Evolutionary conservation across 2,329 filamentous ascomycete genomes (phyloP), one percentile per base, ranked within the genome.

Genomic region (Didymellaceae sp.): DNA sequence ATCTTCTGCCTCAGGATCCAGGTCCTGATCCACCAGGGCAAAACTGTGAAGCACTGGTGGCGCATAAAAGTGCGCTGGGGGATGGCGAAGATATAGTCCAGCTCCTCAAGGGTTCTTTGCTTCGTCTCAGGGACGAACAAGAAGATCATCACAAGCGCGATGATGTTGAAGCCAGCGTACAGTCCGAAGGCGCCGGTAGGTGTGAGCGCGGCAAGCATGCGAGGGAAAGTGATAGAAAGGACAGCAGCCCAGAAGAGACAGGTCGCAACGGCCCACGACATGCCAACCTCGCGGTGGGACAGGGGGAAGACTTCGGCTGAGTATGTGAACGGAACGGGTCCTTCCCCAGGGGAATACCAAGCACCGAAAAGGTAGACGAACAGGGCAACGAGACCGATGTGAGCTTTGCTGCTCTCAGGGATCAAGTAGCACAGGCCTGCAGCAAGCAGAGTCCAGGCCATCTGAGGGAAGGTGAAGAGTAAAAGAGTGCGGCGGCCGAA

Each of bases 221-320:
- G 57, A 2, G 73, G 74, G 57, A 74, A 76, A 5, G 68, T 75
- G 14, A 76, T 62, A 5, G 64, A 69, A 10, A 77, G 61, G 6
- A 74, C 65, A 11, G 73, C 64, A 5, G 74, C 74, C 70, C 72
- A 77, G 59, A 75, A 73, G 21, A 74, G 65, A 21, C 71, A 71
- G 0, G 74, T 75, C 2, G 73, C 69, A 1, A 76, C 73, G 7
- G 74, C 72, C 60, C 70, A 74, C 32, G 61, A 64, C 73, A 75
- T 76, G 40, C 74, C 75, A 21, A 76, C 65, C 60, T 76, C 70
- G 56, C 86, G 80, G 62, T 89, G 85, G 1, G 83, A 86, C 1
- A 88, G 78, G 0, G 86, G 86, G 66, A 86, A 89, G 2, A 87
- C 84, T 70, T 89, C 86, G 44, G 86, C 85, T 5, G 80, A 82